A percentile compares a stretch with the other conserved stretches of the same genome.
phyloP scores from a whole-genome alignment of 148 eudicot species.

The Rheum nobile region DNA sequence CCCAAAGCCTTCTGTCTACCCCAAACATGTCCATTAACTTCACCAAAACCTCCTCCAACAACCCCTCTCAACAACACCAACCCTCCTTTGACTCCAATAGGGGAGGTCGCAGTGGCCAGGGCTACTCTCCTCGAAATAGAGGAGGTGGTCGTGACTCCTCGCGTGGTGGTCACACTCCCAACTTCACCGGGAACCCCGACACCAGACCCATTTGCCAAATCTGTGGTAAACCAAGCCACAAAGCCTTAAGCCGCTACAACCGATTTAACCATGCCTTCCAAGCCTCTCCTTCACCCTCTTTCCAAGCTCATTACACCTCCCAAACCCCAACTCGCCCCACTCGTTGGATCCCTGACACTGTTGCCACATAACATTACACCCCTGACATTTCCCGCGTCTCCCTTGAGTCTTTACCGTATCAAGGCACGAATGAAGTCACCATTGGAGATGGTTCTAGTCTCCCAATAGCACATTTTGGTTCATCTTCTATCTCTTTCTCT shows the following conservation, averaged over 20 bases:
- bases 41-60: too few species aligned
- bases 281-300: background rate
- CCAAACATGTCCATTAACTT: background rate
- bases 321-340: background rate
- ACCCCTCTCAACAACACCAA: too few species aligned
- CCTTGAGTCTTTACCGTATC: background rate
- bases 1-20: background rate
- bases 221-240: background rate
- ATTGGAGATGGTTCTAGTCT: background rate
- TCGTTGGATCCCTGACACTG: background rate
- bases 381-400: too few species aligned
- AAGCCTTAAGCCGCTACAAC: background rate
- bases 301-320: background rate
- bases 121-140: too few species aligned
- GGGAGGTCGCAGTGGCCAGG: too few species aligned
- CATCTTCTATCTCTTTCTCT: background rate
- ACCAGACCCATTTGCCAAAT: too few species aligned
- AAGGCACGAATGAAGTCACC: background rate
- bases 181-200: background rate
- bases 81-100: too few species aligned
- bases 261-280: background rate
- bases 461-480: background rate
- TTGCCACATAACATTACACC: background rate
- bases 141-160: background rate
- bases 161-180: background rate